A percentile compares a stretch with the other conserved stretches of the same genome.
Conservation (phyloP, 495 filamentous ascomycete species). For the Neurospora sp. region DNA sequence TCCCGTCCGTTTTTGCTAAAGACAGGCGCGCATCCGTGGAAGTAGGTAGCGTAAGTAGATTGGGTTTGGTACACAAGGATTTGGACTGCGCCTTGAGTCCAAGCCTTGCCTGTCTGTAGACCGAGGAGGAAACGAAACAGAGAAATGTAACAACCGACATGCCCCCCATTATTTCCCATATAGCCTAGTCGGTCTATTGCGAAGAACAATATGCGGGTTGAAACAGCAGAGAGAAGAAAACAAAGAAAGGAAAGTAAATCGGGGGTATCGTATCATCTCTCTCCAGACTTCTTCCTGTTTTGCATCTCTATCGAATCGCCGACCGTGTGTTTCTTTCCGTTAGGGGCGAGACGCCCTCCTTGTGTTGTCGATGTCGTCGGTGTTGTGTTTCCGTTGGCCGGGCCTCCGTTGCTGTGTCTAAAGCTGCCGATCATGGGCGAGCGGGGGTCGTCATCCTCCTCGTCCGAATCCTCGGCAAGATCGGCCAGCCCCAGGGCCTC, state of each 20-base stretch:
- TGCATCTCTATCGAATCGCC: conserved; percentile 35
- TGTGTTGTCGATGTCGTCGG: conserved; percentile 1
- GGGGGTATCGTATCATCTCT: not conserved
- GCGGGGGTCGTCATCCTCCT: conserved; percentile 22
- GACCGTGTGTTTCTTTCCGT: not conserved
- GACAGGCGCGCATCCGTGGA: not conserved
- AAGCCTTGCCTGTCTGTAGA: not conserved
- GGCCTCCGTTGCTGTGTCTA: conserved; percentile 7
- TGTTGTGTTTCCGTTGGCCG: conserved; percentile 8
- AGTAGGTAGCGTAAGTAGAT: not conserved
- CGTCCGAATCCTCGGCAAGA: conserved; percentile 61
- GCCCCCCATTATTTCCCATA: not conserved
- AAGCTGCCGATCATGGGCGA: conserved; percentile 25
- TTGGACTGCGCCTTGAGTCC: not conserved
- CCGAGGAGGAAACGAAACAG: not conserved
- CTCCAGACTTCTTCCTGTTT: conserved; percentile 23
- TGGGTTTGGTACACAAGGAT: not conserved
- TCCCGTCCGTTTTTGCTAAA: not conserved
- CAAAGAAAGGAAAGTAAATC: not conserved
- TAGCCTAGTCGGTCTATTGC: not conserved
- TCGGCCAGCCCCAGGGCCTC: conserved; percentile 52
- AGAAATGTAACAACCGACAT: not conserved
- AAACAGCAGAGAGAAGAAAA: not conserved
- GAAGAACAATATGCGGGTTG: not conserved
- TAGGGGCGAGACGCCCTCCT: not conserved